phyloP scores from a whole-genome alignment of 768 basidiomycete species.

The Pholiota molesta region DNA sequence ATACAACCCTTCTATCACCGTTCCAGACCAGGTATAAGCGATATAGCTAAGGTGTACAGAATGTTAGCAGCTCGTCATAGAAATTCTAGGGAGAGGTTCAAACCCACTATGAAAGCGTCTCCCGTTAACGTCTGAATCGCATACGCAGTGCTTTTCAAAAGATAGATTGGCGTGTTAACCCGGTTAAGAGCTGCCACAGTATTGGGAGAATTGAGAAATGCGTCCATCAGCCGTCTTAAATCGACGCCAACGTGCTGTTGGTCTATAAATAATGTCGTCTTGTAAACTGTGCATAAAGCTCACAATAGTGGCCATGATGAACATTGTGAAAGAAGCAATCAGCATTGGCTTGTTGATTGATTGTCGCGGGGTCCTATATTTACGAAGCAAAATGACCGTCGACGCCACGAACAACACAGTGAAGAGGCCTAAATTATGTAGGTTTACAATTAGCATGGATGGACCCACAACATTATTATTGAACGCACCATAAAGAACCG shows the following conservation, averaged over 20 bases:
- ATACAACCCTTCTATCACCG: conserved; percentile 3
- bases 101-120: conserved; percentile 17
- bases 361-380: conserved; percentile 2
- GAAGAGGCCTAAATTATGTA: conserved; percentile 10
- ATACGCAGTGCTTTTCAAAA: conserved; percentile 12
- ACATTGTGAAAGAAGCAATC: conserved; percentile 14
- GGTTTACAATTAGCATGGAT: background rate
- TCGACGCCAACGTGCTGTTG: conserved; percentile 13
- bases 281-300: background rate
- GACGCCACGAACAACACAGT: conserved; percentile 14
- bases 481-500: conserved; percentile 15
- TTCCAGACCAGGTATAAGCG: conserved; percentile 15
- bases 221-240: conserved; percentile 9
- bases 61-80: background rate
- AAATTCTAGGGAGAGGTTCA: background rate
- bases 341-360: conserved; percentile 11
- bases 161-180: conserved; percentile 8
- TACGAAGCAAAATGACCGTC: conserved; percentile 8
- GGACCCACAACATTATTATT: background rate
- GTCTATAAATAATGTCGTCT: background rate
- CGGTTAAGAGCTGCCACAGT: conserved; percentile 1
- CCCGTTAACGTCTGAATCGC: conserved; percentile 14
- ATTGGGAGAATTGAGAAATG: conserved; percentile 8
- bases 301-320: conserved; percentile 11
- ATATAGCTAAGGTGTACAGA: conserved; percentile 2